Percentiles rank a stretch among this genome's conserved stretches.
Conservation (phyloP, 345 rosid genomes). For the Hypericum androsaemum region DNA sequence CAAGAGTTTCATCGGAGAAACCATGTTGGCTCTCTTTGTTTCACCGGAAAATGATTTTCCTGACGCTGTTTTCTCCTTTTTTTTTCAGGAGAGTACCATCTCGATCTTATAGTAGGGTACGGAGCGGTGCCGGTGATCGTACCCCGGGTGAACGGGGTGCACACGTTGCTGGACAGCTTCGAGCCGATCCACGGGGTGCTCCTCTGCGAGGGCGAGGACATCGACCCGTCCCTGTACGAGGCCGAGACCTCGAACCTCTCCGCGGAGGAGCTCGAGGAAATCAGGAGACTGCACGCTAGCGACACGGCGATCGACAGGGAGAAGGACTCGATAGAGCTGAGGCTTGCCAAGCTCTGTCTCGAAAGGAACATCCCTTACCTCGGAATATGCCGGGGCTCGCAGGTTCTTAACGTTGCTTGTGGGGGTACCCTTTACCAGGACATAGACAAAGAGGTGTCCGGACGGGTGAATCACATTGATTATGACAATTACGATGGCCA, state of each 20-base stretch:
- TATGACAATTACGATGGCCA: conserved; percentile 71
- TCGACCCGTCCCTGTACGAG: conserved; percentile 69
- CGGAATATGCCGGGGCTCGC: conserved; percentile 17
- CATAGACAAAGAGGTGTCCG: conserved; percentile 46
- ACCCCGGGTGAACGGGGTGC: conserved; percentile 69
- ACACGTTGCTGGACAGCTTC: conserved; percentile 63
- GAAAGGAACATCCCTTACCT: conserved; percentile 73
- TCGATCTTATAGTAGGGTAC: conserved; percentile 63
- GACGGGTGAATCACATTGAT: conserved; percentile 47
- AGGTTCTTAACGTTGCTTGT: conserved; percentile 73
- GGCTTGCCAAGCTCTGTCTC: conserved; percentile 69
- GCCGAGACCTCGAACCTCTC: conserved; percentile 40
- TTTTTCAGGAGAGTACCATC: conserved; percentile 69
- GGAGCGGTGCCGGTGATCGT: conserved; percentile 86
- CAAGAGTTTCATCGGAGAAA: too few relatives aligned
- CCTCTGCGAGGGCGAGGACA: too few relatives aligned
- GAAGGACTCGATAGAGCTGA: conserved; percentile 68
- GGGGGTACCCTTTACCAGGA: conserved; percentile 81
- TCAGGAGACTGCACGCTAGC: conserved; percentile 50
- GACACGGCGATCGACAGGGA: conserved; percentile 68
- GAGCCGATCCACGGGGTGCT: conserved; percentile 39
- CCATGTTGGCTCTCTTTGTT: too few relatives aligned
- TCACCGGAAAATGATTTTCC: too few relatives aligned
- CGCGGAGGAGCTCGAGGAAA: conserved; percentile 56
- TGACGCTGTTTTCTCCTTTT: too few relatives aligned